phyloP scores from a whole-genome alignment of 2,329 filamentous ascomycete species.

The Dothistroma septosporum region DNA sequence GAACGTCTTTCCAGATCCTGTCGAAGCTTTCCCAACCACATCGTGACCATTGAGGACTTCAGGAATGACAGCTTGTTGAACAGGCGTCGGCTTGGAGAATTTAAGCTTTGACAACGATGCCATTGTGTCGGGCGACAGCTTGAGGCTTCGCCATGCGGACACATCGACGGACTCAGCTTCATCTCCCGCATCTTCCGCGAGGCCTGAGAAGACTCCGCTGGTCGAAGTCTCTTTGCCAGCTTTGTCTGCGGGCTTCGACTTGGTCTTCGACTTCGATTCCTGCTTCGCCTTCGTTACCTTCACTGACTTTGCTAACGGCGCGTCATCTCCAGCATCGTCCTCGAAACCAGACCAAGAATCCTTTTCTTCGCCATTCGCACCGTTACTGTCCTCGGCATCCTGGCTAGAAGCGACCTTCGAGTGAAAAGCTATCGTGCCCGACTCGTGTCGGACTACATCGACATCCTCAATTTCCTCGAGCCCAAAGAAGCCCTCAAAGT shows the following conservation, averaged over 20 bases:
- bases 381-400: constrained; percentile 21
- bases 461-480: constrained; percentile 90
- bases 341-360: constrained; percentile 59
- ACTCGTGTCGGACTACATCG: constrained; percentile 63
- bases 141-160: constrained; percentile 71
- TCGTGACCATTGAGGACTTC: constrained; percentile 79
- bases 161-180: constrained; percentile 57
- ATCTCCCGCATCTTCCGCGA: constrained; percentile 47
- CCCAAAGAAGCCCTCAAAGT: constrained; percentile 90
- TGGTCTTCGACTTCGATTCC: constrained; percentile 19
- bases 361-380: constrained; percentile 25
- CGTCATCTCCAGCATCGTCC: constrained; percentile 28
- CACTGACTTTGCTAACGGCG: background rate
- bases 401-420: constrained; percentile 9
- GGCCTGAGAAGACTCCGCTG: constrained; percentile 46
- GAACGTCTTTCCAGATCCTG: constrained; percentile 92
- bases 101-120: constrained; percentile 72
- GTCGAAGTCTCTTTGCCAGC: background rate
- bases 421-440: constrained; percentile 44
- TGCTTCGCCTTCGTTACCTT: constrained; percentile 16
- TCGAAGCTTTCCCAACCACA: constrained; percentile 92
- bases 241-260: constrained; percentile 24
- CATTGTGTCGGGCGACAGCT: constrained; percentile 67
- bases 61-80: constrained; percentile 77
- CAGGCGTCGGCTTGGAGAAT: constrained; percentile 75